phyloP scores from a whole-genome alignment of 179 eudicot species.

The Nepenthes alata region DNA sequence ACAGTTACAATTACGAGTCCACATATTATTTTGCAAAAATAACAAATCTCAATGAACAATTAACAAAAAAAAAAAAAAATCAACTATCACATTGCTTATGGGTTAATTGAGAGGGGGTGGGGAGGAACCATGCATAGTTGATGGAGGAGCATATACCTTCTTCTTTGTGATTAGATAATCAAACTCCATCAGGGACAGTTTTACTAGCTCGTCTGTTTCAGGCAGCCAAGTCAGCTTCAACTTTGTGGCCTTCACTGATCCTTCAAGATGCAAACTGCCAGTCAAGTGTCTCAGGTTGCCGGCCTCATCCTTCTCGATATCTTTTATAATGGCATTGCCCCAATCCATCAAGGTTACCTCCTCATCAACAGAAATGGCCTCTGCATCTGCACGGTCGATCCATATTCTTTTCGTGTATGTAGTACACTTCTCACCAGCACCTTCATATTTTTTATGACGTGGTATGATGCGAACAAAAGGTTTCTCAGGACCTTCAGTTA shows the following conservation, averaged over 20 bases:
- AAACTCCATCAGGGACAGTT: slow-evolving; percentile 60
- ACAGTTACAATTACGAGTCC: too few relatives aligned
- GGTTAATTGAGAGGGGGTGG: too few relatives aligned
- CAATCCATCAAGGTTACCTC: slow-evolving; percentile 96
- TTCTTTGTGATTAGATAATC: slow-evolving; percentile 81
- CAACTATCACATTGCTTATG: too few relatives aligned
- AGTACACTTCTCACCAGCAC: slow-evolving; percentile 77
- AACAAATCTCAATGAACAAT: too few relatives aligned
- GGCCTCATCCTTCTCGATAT: slow-evolving; percentile 51
- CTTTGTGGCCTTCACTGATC: slow-evolving; percentile 87
- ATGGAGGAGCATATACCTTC: slow-evolving; percentile 41
- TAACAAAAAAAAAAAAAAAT: too few relatives aligned
- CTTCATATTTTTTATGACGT: slow-evolving; percentile 71
- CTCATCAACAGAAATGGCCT: slow-evolving; percentile 55
- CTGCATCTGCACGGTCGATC: slow-evolving; percentile 79
- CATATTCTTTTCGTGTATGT: slow-evolving; percentile 69
- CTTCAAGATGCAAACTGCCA: slow-evolving; percentile 85
- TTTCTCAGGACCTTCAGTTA: slow-evolving; percentile 63
- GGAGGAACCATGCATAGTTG: not conserved
- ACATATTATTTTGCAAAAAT: too few relatives aligned
- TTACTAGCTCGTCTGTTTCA: slow-evolving; percentile 57
- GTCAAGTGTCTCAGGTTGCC: slow-evolving; percentile 49
- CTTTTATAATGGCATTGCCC: slow-evolving; percentile 91
- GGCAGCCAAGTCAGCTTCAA: slow-evolving; percentile 94
- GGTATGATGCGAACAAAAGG: slow-evolving; percentile 67